Evolutionary conservation across 2,329 filamentous ascomycete species (phyloP).

Genomic region (Paracamarosporium sp.): DNA sequence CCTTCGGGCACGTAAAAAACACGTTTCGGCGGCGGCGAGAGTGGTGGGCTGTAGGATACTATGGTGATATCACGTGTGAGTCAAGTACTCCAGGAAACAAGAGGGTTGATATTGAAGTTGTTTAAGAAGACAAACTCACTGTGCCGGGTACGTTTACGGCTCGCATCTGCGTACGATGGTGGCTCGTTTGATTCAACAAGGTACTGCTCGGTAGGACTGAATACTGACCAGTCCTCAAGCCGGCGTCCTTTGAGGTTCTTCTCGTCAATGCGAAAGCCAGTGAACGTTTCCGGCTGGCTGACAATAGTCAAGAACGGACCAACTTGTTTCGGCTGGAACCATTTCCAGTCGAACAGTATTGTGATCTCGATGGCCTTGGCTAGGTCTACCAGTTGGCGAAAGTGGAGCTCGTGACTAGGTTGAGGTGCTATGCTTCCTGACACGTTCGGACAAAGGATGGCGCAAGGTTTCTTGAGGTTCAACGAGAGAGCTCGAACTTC

Average conservation of each 20-base stretch:
- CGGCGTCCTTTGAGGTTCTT: constrained; percentile 3
- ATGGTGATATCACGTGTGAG: too few relatives aligned
- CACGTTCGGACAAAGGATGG: constrained; percentile 13
- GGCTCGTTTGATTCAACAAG: constrained; percentile 6
- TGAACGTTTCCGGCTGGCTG: constrained; percentile 12
- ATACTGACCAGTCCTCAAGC: constrained; percentile 13
- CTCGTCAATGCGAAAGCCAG: constrained; percentile 14
- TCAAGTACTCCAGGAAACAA: not conserved
- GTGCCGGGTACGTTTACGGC: constrained; percentile 18
- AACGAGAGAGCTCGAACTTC: constrained; percentile 17
- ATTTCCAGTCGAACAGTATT: constrained; percentile 24
- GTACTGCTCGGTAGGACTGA: constrained; percentile 11
- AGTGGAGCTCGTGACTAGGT: constrained; percentile 9
- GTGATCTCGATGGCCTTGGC: constrained; percentile 18
- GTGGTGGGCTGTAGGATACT: constrained; percentile 7
- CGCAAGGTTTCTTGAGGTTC: constrained; percentile 12
- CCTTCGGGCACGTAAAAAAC: constrained; percentile 1
- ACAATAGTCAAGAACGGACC: constrained; percentile 13
- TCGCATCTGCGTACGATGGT: constrained; percentile 16
- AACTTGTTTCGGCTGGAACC: constrained; percentile 16
- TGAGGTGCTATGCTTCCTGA: constrained; percentile 7
- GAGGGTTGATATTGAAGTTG: not conserved
- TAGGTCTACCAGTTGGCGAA: constrained; percentile 14
- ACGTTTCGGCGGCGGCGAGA: constrained; percentile 19
- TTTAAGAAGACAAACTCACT: constrained; percentile 14